Base-by-base conservation (phyloP, 345 rosid species). In the Brassica juncea region DNA sequence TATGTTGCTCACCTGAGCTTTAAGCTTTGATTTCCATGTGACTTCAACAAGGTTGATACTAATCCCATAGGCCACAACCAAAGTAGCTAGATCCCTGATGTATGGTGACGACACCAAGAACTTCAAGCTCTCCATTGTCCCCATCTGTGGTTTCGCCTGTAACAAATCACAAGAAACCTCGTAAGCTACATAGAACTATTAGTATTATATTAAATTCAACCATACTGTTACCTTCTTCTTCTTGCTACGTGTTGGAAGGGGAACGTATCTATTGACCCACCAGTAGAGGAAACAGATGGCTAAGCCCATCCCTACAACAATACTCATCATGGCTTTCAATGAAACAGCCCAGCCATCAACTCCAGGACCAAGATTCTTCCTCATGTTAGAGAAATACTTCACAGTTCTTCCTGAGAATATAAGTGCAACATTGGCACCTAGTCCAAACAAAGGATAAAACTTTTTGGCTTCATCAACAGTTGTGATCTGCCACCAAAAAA, bases 281-380 rank as follows among this genome's bases (percentile, higher is more conserved):
- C 99, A 94, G 87, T 94, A 94, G 28, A 88, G 83, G 79, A 84
- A 84, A 84, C 97, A 94, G 37, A 94, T 94, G 28, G 90, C 80
- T 1, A 92, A 82, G 8, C 99, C 99, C 97, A 92, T 87, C 74
- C 86, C 67, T 2, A 94, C 97, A 49, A 94, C 99, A 67, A 94
- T 92, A 84, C 92, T 91, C 97, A 94, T 94, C 99, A 94, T 94
- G 15, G 81, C 99, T 84, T 89, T 92, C 75, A 94, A 86, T 69
- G 99, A 92, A 76, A 92, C 63, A 54, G 99, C 97, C 99, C 99
- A 94, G 32, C 99, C 99, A 86, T 94, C 99, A 75, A 94, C 97
- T 77, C 99, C 97, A 78, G 99, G 99, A 23, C 97, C 99, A 86
- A 94, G 85, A 82, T 73, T 86, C 77, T 87, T 78, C 69, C 99